Evolutionary conservation across 192 early-diverging fungal species (phyloP).

Genomic region (Rhizophlyctis rosea): DNA sequence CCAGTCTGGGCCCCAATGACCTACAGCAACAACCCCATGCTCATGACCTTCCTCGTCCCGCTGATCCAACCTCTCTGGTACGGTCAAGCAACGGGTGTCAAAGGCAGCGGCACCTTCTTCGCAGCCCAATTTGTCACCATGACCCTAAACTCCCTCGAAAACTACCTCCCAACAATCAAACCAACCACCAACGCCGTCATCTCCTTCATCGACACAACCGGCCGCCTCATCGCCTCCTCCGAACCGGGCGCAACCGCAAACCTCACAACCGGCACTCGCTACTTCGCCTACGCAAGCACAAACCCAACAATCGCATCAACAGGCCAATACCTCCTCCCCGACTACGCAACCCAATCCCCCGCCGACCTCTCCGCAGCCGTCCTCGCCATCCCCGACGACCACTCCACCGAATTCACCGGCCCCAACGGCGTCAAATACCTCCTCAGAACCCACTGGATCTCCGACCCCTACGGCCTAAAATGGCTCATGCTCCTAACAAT

Average conservation of each 20-base stretch:
- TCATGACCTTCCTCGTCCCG: background rate
- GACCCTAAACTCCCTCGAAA: slow-evolving; percentile 5
- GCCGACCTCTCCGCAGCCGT: background rate
- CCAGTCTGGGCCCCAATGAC: slow-evolving; percentile 5
- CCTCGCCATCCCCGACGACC: too few species aligned
- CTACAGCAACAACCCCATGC: slow-evolving; percentile 4
- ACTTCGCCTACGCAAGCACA: background rate
- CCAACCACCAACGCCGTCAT: slow-evolving; percentile 6
- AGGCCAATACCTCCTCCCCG: background rate
- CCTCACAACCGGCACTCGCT: background rate
- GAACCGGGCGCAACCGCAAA: background rate
- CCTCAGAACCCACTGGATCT: background rate
- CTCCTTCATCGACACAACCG: background rate
- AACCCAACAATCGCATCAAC: background rate
- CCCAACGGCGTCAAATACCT: background rate
- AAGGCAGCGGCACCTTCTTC: background rate
- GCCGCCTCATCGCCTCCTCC: slow-evolving; percentile 3
- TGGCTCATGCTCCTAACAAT: slow-evolving; percentile 8
- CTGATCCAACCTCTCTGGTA: slow-evolving; percentile 9
- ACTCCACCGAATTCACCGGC: background rate
- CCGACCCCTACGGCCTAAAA: background rate
- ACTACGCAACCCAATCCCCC: background rate
- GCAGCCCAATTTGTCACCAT: slow-evolving; percentile 13
- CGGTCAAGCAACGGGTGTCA: background rate
- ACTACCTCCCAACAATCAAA: slow-evolving; percentile 3